Conservation (phyloP, 345 rosid genomes). For the Rhizophora apiculata region DNA sequence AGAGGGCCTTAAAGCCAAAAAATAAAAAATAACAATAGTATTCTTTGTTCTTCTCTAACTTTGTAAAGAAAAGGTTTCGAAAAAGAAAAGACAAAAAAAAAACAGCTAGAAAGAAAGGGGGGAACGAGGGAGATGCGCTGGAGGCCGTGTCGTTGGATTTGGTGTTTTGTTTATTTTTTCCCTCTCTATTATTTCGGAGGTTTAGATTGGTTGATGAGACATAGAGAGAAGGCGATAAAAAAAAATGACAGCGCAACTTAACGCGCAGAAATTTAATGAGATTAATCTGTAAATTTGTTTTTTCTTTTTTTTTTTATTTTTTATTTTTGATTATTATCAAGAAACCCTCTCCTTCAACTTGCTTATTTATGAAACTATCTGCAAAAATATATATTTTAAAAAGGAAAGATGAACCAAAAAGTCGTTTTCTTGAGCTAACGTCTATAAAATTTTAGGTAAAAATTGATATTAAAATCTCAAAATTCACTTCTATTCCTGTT, state of each 20-base stretch:
- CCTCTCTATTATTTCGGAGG: constrained; percentile 14
- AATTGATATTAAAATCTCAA: no score
- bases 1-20: no score
- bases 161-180: background rate
- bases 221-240: background rate
- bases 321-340: no score
- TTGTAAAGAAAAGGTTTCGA: background rate
- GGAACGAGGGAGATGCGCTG: background rate
- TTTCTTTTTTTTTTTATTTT: no score
- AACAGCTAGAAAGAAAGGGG: background rate
- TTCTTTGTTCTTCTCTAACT: background rate
- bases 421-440: no score
- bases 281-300: background rate
- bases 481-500: no score
- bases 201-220: background rate
- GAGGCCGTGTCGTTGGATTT: background rate
- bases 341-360: no score
- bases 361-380: no score
- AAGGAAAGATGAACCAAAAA: no score
- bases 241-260: constrained; percentile 50
- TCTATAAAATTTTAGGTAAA: no score
- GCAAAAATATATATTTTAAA: no score
- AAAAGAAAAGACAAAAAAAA: background rate
- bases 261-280: constrained; percentile 41
- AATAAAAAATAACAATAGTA: no score